Evolutionary conservation across 78 protist species (phyloP), one percentile per base, ranked within the genome.

Genomic region (Planoprotostelium fungivorum): DNA sequence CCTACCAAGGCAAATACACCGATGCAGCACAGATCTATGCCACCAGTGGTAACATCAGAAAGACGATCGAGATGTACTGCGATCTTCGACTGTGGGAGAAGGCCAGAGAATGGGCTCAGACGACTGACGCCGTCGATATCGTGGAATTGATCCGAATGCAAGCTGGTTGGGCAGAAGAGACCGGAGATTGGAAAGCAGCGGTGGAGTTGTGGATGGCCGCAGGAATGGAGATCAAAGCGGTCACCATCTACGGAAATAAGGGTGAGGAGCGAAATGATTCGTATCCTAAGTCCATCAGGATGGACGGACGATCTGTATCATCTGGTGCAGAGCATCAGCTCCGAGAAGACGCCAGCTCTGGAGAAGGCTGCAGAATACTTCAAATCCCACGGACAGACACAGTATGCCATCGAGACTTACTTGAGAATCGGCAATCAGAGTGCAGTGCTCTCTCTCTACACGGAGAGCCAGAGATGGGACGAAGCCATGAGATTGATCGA

Each of bases 41-140:
- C 38, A 36, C 25, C 73, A 73, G 86, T 0, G 16, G 16, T 51
- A 5, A 51, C 31, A 51, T 51, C 16, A 0, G 87, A 0, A 73
- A 31, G 86, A 94, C 94, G 34, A 85, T 94, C 84, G 93, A 91
- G 29, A 92, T 94, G 94, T 94, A 88, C 92, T 88, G 90, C 34
- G 94, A 94, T 38, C 73, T 94, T 73, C 37, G 87, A 35, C 29
- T 89, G 90, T 94, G 90, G 90, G 73, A 63, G n/a, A 38, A 88
- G 73, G 96, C 96, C 31, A 88, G 37, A n/a, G 23, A 1, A 1
- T 88, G 1, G 37, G 84, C 87, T n/a, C 73, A 51, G 16, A 51
- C 73, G 16, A 51, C 73, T 25, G 73, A 51, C 16, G 73, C 73
- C 1, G 73, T 51, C 1, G 36, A 29, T 88, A 34, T 28, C 83